Evolutionary conservation across 2,329 filamentous ascomycete species (phyloP).

Genomic region (Didymella arachidicola): DNA sequence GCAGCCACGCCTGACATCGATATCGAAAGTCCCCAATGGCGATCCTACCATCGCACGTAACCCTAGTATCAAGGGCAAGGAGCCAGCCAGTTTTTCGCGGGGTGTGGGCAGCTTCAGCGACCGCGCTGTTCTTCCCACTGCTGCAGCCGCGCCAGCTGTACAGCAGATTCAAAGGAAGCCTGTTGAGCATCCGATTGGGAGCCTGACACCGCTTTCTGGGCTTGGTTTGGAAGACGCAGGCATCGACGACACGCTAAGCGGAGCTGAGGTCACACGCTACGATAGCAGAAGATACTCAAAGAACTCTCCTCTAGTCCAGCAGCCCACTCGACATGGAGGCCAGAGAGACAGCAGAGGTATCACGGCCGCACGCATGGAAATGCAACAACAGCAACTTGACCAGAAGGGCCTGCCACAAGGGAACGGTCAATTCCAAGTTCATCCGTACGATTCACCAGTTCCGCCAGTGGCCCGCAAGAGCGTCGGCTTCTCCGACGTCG

Average conservation of each 20-base stretch:
- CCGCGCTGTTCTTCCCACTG: slow-evolving; percentile 26
- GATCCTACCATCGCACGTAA: slow-evolving; percentile 32
- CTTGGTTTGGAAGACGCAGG: slow-evolving; percentile 47
- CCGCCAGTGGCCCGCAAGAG: slow-evolving; percentile 49
- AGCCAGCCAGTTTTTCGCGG: slow-evolving; percentile 38
- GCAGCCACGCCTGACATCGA: slow-evolving; percentile 29
- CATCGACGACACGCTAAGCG: slow-evolving; percentile 38
- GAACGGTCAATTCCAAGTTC: slow-evolving; percentile 46
- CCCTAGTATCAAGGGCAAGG: slow-evolving; percentile 43
- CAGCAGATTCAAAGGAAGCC: slow-evolving; percentile 37
- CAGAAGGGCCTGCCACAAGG: slow-evolving; percentile 43
- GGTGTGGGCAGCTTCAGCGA: slow-evolving; percentile 45
- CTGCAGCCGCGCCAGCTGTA: slow-evolving; percentile 22
- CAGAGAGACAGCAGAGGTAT: slow-evolving; percentile 47
- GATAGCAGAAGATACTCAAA: slow-evolving; percentile 43
- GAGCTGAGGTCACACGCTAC: slow-evolving; percentile 43
- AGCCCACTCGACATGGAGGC: slow-evolving; percentile 27
- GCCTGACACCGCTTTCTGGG: slow-evolving; percentile 32
- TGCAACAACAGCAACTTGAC: slow-evolving; percentile 51
- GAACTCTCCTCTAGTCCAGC: slow-evolving; percentile 29
- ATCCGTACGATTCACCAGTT: slow-evolving; percentile 31
- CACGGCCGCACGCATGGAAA: slow-evolving; percentile 46
- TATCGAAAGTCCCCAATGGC: slow-evolving; percentile 27
- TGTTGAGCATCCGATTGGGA: slow-evolving; percentile 19
- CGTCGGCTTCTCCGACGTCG: slow-evolving; percentile 51